These are phyloP conservation scores for Colletotrichum gigasporum DNA, from an alignment of 2,329 filamentous ascomycete species.

Conservation along the genomic window DNA sequence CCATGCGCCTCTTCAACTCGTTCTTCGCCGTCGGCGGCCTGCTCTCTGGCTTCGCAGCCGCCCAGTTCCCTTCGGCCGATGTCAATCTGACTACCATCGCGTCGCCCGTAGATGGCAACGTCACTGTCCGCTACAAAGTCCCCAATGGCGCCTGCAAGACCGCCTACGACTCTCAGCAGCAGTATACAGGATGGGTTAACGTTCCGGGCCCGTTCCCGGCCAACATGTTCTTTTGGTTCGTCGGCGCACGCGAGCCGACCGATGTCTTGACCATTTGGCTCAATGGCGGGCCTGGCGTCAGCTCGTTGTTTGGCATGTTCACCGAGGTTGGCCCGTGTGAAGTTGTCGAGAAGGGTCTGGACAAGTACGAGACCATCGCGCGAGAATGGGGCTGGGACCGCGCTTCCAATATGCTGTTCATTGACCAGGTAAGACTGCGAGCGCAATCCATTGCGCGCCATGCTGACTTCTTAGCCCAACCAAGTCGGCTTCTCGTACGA, in stretches of 20 bases:
- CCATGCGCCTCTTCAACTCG: constrained; percentile 23
- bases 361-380: constrained; percentile 63
- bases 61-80: constrained; percentile 27
- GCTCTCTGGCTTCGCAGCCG: constrained; percentile 5
- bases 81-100: constrained; percentile 63
- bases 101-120: constrained; percentile 69
- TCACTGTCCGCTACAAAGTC: constrained; percentile 75
- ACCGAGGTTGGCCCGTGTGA: constrained; percentile 66
- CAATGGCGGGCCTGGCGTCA: constrained; percentile 73
- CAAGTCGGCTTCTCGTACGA: constrained; percentile 78
- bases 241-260: constrained; percentile 54
- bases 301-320: constrained; percentile 73
- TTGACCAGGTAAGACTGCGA: constrained; percentile 58
- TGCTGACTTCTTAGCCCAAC: constrained; percentile 63
- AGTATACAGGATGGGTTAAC: constrained; percentile 76
- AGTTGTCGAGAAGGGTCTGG: constrained; percentile 55
- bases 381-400: constrained; percentile 73
- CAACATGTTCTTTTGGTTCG: constrained; percentile 63
- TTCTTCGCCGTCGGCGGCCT: constrained; percentile 20
- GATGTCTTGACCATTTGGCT: constrained; percentile 67
- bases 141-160: constrained; percentile 71
- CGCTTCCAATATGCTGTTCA: constrained; percentile 63
- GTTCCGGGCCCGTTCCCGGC: constrained; percentile 64
- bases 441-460: constrained; percentile 35
- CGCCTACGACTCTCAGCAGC: constrained; percentile 70